A percentile compares a stretch with the other conserved stretches of the same genome.
Evolutionary conservation across 176 grass and related monocot genomes (phyloP).

Genomic region (Phyllostachys edulis): DNA sequence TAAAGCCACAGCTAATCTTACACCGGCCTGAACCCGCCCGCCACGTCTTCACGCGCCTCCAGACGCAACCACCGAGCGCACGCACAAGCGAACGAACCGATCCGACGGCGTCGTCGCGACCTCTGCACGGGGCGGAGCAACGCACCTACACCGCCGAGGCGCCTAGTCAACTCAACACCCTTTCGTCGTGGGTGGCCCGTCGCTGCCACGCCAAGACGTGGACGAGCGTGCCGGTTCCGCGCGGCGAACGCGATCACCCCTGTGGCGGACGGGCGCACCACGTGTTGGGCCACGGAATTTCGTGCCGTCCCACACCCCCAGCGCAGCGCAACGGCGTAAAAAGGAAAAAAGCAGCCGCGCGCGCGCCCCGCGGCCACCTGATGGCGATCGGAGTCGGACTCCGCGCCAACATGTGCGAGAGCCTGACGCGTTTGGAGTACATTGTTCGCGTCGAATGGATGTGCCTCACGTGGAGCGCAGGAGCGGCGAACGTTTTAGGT

Average conservation of each 20-base stretch:
- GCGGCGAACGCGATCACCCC: background rate
- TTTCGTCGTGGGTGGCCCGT: background rate
- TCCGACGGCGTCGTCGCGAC: background rate
- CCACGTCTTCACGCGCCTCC: background rate
- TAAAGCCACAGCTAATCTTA: background rate
- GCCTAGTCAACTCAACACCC: background rate
- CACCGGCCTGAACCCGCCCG: background rate
- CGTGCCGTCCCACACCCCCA: background rate
- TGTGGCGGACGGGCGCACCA: conserved; percentile 13
- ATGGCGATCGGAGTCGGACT: background rate
- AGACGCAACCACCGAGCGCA: conserved; percentile 19
- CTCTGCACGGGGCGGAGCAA: background rate
- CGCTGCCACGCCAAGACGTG: conserved; percentile 26
- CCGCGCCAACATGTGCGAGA: background rate
- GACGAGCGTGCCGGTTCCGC: background rate
- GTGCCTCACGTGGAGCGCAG: too few relatives aligned
- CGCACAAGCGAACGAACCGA: background rate
- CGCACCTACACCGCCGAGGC: conserved; percentile 1
- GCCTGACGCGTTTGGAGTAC: background rate
- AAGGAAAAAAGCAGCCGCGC: background rate
- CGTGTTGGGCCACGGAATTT: background rate
- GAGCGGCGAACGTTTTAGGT: background rate
- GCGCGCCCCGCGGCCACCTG: background rate
- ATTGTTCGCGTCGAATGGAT: background rate
- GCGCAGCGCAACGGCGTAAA: background rate